phyloP scores from a whole-genome alignment of 257 asterid genomes.

The Cinchona pubescens region DNA sequence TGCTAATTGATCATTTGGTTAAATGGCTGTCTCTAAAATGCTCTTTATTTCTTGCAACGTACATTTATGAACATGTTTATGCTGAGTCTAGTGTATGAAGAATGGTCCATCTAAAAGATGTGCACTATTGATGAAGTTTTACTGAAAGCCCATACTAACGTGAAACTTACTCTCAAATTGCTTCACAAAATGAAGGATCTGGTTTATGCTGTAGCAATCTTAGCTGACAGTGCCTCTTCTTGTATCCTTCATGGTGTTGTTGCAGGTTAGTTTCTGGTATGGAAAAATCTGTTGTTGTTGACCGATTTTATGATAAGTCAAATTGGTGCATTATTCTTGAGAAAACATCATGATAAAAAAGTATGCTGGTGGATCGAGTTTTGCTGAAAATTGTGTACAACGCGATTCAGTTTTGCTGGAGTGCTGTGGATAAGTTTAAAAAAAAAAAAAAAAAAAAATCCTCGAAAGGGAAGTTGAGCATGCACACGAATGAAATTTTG shows the following conservation, averaged over 20 bases:
- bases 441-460: no score
- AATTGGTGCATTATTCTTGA: conserved; percentile 92
- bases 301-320: conserved; percentile 84
- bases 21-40: neutral
- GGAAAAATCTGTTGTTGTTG: conserved; percentile 68
- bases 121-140: no score
- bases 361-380: neutral
- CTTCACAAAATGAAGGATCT: neutral
- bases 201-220: neutral
- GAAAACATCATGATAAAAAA: conserved; percentile 52
- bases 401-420: neutral
- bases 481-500: neutral
- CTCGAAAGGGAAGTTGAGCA: neutral
- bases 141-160: neutral
- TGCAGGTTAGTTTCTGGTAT: conserved; percentile 66
- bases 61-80: no score
- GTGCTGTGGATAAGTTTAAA: neutral
- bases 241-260: neutral
- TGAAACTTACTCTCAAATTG: neutral
- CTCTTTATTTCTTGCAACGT: neutral
- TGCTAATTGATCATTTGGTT: neutral
- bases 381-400: neutral
- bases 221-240: conserved; percentile 4
- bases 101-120: neutral
- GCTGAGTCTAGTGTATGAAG: no score